Base-by-base conservation (phyloP, 257 asterid species). In the Salvia rosmarinus region DNA sequence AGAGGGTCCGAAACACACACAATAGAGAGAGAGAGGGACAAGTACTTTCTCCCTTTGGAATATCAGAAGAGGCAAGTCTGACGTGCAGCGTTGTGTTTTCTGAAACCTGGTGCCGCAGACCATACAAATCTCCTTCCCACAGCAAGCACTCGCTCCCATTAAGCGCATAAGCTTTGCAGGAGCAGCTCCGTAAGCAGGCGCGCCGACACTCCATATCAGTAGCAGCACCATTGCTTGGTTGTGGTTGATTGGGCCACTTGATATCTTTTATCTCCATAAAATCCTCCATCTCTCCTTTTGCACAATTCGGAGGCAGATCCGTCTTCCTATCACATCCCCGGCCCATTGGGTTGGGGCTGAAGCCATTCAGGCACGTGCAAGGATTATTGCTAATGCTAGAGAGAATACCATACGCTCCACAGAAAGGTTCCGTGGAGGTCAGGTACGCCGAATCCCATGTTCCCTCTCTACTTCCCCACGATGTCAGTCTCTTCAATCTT, bases 341-440 rank as follows among this genome's bases (percentile, higher is more conserved):
- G 7, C 40, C 40, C 42, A 37, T 37, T 9, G 42, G 10, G 10
- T 37, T 37, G 42, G 42, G 42, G 7, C 6, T 40, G 66, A 80
- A 80, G 6, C 87, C 81, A 9, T 9, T 62, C 57, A 80, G 64
- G 49, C 87, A 83, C 7, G 43, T 34, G 67, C 87, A 83, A 2
- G 64, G 0, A 8, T 23, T n/a, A n/a, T n/a, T n/a, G n/a, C n/a
- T 14, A 35, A 0, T 6, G 42, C 2, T 1, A 6, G 7, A 2
- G 35, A 21, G 61, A 37, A 68, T 10, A 4, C 87, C 74, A 23
- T 80, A 83, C n/a, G 51, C 78, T 3, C 85, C 85, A 65, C 83
- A 80, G 21, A 40, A 55, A 10, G 0, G 8, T 10, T 37, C 42
- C 42, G 8, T 0, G 6, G 42, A 10, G 9, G 7, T 9, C 9